phyloP scores from a whole-genome alignment of 345 rosid genomes.

The Eucalyptus erythrocorys region DNA sequence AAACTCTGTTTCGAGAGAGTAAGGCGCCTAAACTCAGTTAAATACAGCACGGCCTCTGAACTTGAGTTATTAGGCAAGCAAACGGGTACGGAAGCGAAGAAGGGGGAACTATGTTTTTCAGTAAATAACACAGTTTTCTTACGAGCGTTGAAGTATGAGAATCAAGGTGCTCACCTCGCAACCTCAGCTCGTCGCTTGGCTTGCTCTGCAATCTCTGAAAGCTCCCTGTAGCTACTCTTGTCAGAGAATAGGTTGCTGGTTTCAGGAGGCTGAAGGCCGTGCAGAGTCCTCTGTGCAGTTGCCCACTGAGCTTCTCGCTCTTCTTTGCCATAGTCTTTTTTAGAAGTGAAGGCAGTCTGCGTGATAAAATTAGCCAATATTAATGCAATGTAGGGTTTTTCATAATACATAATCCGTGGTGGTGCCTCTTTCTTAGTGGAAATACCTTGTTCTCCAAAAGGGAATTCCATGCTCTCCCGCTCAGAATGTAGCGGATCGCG shows the following conservation, averaged over 20 bases:
- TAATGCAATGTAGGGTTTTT: not conserved
- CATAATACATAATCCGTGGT: not conserved
- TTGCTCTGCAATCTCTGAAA: constrained; percentile 96
- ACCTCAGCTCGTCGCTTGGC: constrained; percentile 96
- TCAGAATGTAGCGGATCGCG: constrained; percentile 46
- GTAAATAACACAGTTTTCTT: not conserved
- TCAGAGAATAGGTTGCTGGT: constrained; percentile 31
- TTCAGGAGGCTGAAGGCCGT: constrained; percentile 84
- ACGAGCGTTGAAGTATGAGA: not conserved
- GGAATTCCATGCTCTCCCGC: constrained; percentile 84
- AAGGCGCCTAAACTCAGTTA: not conserved
- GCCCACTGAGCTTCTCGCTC: constrained; percentile 99
- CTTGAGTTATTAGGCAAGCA: not conserved
- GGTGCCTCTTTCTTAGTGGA: not conserved
- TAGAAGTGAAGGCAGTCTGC: constrained; percentile 83
- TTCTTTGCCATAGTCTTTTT: constrained; percentile 85
- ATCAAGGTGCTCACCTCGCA: constrained; percentile 48
- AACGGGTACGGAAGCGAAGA: not conserved
- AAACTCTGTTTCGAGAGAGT: not conserved
- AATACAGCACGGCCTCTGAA: not conserved
- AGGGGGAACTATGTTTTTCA: not conserved
- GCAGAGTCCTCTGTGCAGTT: constrained; percentile 82
- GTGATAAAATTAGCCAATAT: not conserved
- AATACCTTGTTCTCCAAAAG: constrained; percentile 75
- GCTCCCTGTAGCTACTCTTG: constrained; percentile 63